Base-by-base conservation (phyloP, 345 rosid genomes). In the Camelina neglecta region DNA sequence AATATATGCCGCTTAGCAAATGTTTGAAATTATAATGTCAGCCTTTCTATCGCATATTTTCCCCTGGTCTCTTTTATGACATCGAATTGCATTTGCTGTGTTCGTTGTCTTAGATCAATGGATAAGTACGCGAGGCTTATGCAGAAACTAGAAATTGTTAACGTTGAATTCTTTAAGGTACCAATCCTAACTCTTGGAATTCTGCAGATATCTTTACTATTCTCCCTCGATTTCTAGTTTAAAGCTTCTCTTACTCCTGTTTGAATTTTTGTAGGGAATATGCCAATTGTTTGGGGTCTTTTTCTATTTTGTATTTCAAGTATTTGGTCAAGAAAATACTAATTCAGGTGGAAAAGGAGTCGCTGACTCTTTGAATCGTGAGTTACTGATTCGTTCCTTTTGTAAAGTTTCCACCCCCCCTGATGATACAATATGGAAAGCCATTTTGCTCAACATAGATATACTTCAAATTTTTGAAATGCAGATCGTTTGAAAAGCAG, bases 41-140 rank as follows among this genome's bases (percentile, higher is more conserved):
- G 56, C 67, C 62, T 58, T 77, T 21, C 48, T 35, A 26, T 60
- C 6, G 8, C 35, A 65, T 66, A 59, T 60, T 26, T 66, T 33
- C 65, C 58, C 39, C 23, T 5, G n/a, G 56, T 15, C 62, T 31
- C 8, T 20, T 20, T 48, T 66, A 8, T 60, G 55, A 51, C 45
- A 47, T 69, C 35, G 60, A 54, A 35, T 24, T 71, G 21, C 39
- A 23, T 79, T 65, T 74, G 69, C 67, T 75, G 60, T 79, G 47
- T 71, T 76, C 47, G 76, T 10, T 80, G 65, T 82, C 55, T 54
- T 81, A 91, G 98, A 88, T 88, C 96, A 4, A 89, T 96, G 99
- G 99, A 96, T 80, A 96, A 96, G 87, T 93, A 93, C 71, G 97
- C 96, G 48, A 88, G 98, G 86, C 90, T 96, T 49, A 91, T 96